Base-by-base conservation (phyloP, 805 yeast genomes). In the Nakazawaea laoshanensis region DNA sequence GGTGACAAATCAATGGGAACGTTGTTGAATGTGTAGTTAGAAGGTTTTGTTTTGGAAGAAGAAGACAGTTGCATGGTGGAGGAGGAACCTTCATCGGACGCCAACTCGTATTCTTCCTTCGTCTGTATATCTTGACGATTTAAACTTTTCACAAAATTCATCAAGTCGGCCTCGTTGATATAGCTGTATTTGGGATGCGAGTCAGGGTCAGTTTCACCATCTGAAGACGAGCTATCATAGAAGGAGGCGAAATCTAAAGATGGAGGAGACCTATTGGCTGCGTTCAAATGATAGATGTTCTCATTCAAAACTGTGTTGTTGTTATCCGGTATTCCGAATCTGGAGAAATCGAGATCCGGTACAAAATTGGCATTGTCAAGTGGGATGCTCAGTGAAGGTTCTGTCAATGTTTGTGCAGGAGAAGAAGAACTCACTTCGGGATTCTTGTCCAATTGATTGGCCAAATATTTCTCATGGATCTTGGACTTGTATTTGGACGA, bases 401-500 rank as follows among this genome's bases (percentile, higher is more conserved):
- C 18, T 17, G 20, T 14, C 7, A 9, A 5, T 27, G 28, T 14
- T 20, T 30, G 15, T 10, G 30, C 27, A 9, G 29, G 29, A 11
- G 33, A 25, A 18, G 34, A 29, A n/a, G 34, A 31, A 11, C 27
- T 26, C 5, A 23, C 37, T 4, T 14, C 20, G n/a, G n/a, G 29
- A 12, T 24, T 24, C 19, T 24, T 31, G 6, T 23, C 33, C 19
- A 57, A 47, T 14, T 60, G 59, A 36, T 54, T 51, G 8, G 58
- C 59, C 14, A 56, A 34, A 36, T 54, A 33, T 13, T 27, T 29
- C 19, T 33, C 35, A 17, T 39, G 40, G 14, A 38, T 22, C 19
- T 21, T 38, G 29, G 19, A 52, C 29, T 43, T 45, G 59, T 74
- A 77, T 19, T 54, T 49, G 9, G 55, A 42, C 0, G 85, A 76